Evolutionary conservation across 2,329 filamentous ascomycete genomes (phyloP), one percentile per base, ranked within the genome.

Genomic region (Knufia fluminis): DNA sequence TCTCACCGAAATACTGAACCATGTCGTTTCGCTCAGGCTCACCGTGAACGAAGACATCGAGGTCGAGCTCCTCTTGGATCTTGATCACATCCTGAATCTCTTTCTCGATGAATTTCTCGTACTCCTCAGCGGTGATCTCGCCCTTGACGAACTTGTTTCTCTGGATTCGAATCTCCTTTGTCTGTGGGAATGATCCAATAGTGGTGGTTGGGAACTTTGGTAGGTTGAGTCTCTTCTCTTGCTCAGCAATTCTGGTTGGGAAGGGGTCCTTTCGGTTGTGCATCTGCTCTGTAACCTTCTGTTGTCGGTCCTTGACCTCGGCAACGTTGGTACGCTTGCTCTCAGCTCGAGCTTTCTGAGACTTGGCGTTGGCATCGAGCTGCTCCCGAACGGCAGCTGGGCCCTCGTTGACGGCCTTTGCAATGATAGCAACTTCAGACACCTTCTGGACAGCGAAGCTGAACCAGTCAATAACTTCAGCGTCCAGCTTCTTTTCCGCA

Each of bases 21-120:
- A 98, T 98, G 83, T 98, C 92, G 77, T 98, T 98, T 71, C 92
- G 89, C 82, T 98, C 92, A 53, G 92, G 92, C 80, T 98, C 92
- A 68, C 92, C 92, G 78, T 98, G 92, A 59, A 98, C 92, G 68
- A 86, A 87, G 70, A 98, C 92, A 63, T 98, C 92, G 49, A 98
- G 84, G 71, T 82, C 89, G 65, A 98, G 90, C 77, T 97, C 92
- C 65, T 97, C 89, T 77, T 98, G 92, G 71, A 97, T 86, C 78
- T 89, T 86, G 73, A 98, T 80, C 67, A 91, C 88, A 56, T 94
- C 84, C 65, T 88, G 78, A 63, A 98, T 98, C 81, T 98, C 92
- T 79, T 94, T 86, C 80, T 97, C 87, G 62, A 98, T 98, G 80
- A 98, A 98, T 72, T 87, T 86, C 77, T 98, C 92, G 73, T 98